Base-by-base conservation (phyloP, 108 stramenopile species). In the Chaetoceros muelleri region DNA sequence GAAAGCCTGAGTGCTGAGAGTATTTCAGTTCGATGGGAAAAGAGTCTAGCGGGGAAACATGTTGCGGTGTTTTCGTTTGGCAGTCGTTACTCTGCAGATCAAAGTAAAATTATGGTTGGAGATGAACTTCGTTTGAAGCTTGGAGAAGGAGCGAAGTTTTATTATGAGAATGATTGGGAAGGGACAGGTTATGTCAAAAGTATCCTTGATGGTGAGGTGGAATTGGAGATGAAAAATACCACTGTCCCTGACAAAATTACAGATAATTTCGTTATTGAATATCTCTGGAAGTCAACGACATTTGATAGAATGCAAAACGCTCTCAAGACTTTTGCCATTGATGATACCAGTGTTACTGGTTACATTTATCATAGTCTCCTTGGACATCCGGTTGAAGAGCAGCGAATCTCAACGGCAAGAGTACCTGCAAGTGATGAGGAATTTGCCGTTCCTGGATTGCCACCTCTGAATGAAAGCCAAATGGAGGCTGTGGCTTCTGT, bases 231-330 rank as follows among this genome's bases (percentile, higher is more conserved):
- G 50, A 46, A 61, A 17, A 64, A 78, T 21, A 55, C 57, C 34
- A 53, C 28, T 53, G 72, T 93, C 28, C 94, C 93, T 13, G 79
- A 89, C 48, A 73, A 84, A 29, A 79, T 97, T 65, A 70, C 81
- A 2, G 92, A 94, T 63, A 94, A 94, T 53, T 98, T 82, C 62
- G 60, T 81, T 57, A 86, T 97, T n/a, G 92, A 95, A 53, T 95
- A 95, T 61, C 90, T 99, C 60, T 99, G 98, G 98, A 97, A 97
- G 73, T 69, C 73, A 20, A 94, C 92, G 13, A 90, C 89, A 22
- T 99, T 90, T 62, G 98, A 98, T 65, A 74, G 98, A n/a, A 98
- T 98, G 96, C 96, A 96, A 64, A 90, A 80, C 59, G 96, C 98
- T 23, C 72, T 99, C 25, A 97, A 97, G 62, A 92, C 90, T 5